A percentile compares a stretch with the other conserved stretches of the same genome.
phyloP scores from a whole-genome alignment of 2,329 filamentous ascomycete genomes.

The Penicillium janthinellum region DNA sequence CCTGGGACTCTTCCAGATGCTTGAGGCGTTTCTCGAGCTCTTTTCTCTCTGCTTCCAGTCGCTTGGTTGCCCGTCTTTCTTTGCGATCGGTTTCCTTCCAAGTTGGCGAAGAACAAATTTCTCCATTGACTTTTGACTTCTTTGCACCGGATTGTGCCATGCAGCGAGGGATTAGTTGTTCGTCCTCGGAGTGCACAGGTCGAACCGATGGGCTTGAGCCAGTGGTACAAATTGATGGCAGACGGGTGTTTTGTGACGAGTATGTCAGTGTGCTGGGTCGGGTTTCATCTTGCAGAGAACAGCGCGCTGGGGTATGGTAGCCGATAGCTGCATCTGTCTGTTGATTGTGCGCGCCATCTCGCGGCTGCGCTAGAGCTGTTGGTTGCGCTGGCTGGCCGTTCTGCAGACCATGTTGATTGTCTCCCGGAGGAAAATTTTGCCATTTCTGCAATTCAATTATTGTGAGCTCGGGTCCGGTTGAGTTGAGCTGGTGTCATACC shows the following conservation, averaged over 20 bases:
- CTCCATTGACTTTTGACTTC: conserved; percentile 8
- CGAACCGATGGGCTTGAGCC: conserved; percentile 20
- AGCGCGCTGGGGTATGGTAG: conserved; percentile 1
- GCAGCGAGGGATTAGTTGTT: conserved; percentile 8
- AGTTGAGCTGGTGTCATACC: conserved; percentile 5
- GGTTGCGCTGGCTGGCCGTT: neutral
- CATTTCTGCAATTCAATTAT: conserved; percentile 10
- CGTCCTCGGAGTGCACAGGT: conserved; percentile 7
- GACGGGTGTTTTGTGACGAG: conserved; percentile 18
- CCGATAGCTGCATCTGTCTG: conserved; percentile 8
- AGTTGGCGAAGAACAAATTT: conserved; percentile 22
- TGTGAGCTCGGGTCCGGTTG: conserved; percentile 2
- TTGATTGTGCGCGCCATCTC: neutral
- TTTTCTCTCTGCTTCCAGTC: conserved; percentile 36
- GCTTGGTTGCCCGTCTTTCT: conserved; percentile 34
- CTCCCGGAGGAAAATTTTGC: neutral
- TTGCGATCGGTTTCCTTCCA: conserved; percentile 27
- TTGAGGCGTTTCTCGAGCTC: conserved; percentile 33
- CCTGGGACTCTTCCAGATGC: conserved; percentile 23
- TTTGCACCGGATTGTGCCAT: conserved; percentile 9
- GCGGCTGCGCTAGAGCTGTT: neutral
- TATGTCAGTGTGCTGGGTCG: conserved; percentile 18
- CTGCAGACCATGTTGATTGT: neutral
- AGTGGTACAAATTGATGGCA: conserved; percentile 20
- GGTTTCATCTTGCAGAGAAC: conserved; percentile 15